Conservation (phyloP, 257 asterid species). For the Galeopsis tetrahit region DNA sequence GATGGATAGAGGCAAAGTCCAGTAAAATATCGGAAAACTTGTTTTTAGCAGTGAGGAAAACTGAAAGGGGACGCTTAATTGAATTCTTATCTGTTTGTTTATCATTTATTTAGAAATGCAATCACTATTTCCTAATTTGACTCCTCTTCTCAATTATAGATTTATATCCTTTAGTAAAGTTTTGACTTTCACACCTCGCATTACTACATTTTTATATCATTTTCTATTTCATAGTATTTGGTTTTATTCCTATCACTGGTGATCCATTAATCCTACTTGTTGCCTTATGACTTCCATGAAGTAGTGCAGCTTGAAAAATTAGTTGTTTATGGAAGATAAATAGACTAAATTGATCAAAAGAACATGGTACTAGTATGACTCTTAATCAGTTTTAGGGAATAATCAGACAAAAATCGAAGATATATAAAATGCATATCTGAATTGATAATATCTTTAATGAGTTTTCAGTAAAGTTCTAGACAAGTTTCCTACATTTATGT, state of each 20-base stretch:
- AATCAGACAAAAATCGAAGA: background rate
- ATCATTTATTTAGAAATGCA: constrained; percentile 6
- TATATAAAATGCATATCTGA: constrained; percentile 6
- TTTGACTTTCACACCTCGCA: background rate
- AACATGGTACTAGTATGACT: background rate
- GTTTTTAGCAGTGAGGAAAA: background rate
- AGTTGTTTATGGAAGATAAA: constrained; percentile 1
- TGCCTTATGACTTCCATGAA: constrained; percentile 4
- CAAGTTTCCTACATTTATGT: background rate
- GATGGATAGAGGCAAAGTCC: constrained; percentile 1
- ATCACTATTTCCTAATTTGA: background rate
- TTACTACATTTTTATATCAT: background rate
- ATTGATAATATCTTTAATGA: background rate
- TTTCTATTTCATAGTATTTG: background rate
- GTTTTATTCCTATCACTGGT: background rate
- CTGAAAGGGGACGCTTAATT: background rate
- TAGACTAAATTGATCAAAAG: background rate
- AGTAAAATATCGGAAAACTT: background rate
- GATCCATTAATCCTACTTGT: background rate
- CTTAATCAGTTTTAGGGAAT: background rate
- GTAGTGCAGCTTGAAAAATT: constrained; percentile 6
- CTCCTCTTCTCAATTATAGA: background rate
- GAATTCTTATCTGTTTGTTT: background rate
- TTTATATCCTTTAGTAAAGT: background rate
- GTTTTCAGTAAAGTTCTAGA: background rate